Conservation (phyloP, 495 filamentous ascomycete species). For the Penicillium canariense region DNA sequence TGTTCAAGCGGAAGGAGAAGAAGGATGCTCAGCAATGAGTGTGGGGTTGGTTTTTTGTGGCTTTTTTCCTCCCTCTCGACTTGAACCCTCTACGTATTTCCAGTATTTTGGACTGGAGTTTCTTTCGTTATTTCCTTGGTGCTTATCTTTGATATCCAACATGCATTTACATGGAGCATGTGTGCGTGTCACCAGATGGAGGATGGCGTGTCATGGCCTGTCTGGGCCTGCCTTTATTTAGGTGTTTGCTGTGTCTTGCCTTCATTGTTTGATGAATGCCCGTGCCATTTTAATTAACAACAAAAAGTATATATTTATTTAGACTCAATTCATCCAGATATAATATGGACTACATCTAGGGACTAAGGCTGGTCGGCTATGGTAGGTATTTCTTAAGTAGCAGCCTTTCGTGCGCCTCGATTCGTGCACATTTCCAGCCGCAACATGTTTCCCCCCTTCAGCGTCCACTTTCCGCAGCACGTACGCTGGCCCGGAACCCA, state of each 20-base stretch:
- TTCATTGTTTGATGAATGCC: neutral
- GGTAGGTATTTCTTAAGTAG: no score
- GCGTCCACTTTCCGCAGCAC: no score
- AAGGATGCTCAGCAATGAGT: conserved; percentile 9
- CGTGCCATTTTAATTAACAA: neutral
- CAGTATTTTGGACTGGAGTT: neutral
- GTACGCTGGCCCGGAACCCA: no score
- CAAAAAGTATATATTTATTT: no score
- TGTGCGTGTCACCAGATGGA: conserved; percentile 4
- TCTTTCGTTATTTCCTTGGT: conserved; percentile 1
- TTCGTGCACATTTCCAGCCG: no score
- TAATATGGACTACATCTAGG: no score
- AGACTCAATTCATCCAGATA: no score
- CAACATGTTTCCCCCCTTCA: no score
- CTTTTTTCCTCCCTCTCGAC: neutral
- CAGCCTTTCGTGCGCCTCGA: no score
- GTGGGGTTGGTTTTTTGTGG: neutral
- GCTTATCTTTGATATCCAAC: conserved; percentile 6
- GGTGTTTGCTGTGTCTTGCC: neutral
- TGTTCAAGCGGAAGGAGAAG: conserved; percentile 35
- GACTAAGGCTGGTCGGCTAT: no score
- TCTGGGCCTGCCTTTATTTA: conserved; percentile 1
- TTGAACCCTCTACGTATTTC: neutral
- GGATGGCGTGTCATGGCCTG: neutral
- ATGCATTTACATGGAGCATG: conserved; percentile 31